A percentile compares a stretch with the other conserved stretches of the same genome.
Evolutionary conservation across 1,284 basidiomycete species (phyloP).

Genomic region (Singerocomus rubriflavus): DNA sequence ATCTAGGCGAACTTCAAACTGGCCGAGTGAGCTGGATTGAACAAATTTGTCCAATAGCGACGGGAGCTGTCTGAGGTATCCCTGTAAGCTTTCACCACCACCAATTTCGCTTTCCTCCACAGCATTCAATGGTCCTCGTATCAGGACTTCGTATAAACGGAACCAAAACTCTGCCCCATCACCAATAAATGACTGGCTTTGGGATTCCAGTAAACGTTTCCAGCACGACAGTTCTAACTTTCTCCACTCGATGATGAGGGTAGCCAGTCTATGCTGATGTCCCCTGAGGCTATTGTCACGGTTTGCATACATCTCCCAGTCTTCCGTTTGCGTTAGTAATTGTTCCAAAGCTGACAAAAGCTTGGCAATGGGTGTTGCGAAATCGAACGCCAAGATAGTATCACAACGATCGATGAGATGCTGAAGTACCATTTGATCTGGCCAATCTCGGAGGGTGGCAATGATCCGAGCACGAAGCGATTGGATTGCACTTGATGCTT

Average conservation of each 20-base stretch:
- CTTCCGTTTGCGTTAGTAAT: conserved; percentile 84
- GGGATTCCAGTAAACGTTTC: conserved; percentile 77
- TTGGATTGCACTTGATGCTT: conserved; percentile 52
- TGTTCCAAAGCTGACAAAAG: conserved; percentile 85
- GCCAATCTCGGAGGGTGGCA: conserved; percentile 78
- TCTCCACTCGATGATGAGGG: conserved; percentile 88
- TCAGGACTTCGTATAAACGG: conserved; percentile 78
- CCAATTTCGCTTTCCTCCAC: conserved; percentile 37
- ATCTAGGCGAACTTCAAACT: conserved; percentile 70
- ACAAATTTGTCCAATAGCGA: conserved; percentile 85
- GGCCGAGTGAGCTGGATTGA: conserved; percentile 76
- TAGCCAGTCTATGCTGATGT: conserved; percentile 66
- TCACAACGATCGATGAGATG: conserved; percentile 81
- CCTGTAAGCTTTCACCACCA: conserved; percentile 35
- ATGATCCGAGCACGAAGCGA: conserved; percentile 54
- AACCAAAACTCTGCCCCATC: conserved; percentile 89
- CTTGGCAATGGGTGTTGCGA: conserved; percentile 78
- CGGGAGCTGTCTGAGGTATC: conserved; percentile 69
- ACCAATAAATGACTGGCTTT: conserved; percentile 58
- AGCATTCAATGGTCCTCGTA: conserved; percentile 63
- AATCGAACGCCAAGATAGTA: conserved; percentile 60
- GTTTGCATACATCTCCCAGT: conserved; percentile 97
- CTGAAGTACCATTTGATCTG: conserved; percentile 95
- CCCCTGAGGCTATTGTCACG: conserved; percentile 75
- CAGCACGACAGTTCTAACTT: conserved; percentile 87